Percentiles rank a stretch among this genome's conserved stretches.
These are phyloP conservation scores for Pilasporangium apinafurcum DNA, from an alignment of 352 stramenopile species.

Conservation along the genomic window DNA sequence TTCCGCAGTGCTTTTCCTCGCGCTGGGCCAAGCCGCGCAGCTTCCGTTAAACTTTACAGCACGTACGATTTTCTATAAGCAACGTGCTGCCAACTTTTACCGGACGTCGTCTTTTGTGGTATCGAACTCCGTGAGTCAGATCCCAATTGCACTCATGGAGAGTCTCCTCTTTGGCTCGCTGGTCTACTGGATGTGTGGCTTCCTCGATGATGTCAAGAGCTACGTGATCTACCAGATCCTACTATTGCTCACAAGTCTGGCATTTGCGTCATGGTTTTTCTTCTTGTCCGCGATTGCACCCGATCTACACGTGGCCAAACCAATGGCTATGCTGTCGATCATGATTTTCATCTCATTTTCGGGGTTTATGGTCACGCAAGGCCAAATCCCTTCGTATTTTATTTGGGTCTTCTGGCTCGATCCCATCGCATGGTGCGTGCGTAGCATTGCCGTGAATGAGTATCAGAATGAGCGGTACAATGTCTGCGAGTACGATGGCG, in stretches of 20 bases:
- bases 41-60: conserved; percentile 54
- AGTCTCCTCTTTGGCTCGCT: conserved; percentile 67
- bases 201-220: conserved; percentile 20
- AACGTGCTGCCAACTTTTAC: conserved; percentile 78
- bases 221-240: conserved; percentile 6
- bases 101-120: conserved; percentile 70
- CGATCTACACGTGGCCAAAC: conserved; percentile 34
- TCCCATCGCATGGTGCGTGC: conserved; percentile 36
- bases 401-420: conserved; percentile 57
- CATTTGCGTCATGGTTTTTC: conserved; percentile 26
- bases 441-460: conserved; percentile 22
- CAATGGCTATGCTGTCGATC: conserved; percentile 26
- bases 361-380: conserved; percentile 33
- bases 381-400: conserved; percentile 24
- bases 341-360: conserved; percentile 40
- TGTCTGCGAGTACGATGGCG: conserved; percentile 24
- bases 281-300: conserved; percentile 22
- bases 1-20: conserved; percentile 67
- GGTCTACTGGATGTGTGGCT: conserved; percentile 76
- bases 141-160: conserved; percentile 48
- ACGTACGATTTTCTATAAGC: too few species aligned
- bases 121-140: conserved; percentile 19
- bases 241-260: conserved; percentile 12
- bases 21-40: conserved; percentile 56
- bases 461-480: conserved; percentile 17